phyloP scores from a whole-genome alignment of 176 grass and related monocot species.

The Elymus sibiricus region DNA sequence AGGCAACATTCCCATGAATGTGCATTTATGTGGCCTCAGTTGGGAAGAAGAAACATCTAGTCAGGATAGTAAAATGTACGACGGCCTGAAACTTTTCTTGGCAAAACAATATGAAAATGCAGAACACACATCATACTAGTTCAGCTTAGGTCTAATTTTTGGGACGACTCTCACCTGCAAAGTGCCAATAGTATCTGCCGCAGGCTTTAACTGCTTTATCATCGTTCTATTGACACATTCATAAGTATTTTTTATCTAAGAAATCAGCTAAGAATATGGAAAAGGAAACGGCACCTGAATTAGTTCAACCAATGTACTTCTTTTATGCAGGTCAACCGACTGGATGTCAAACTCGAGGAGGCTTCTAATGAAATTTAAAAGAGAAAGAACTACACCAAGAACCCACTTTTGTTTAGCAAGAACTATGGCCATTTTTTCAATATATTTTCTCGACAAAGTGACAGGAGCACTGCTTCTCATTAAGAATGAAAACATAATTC shows the following conservation, averaged over 20 bases:
- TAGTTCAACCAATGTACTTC: neutral
- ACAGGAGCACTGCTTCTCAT: neutral
- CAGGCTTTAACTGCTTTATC: neutral
- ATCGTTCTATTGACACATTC: neutral
- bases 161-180: neutral
- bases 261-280: neutral
- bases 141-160: neutral
- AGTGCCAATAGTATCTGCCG: neutral
- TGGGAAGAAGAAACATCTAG: neutral
- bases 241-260: neutral
- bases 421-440: neutral
- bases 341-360: neutral
- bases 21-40: neutral
- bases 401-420: neutral
- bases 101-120: neutral
- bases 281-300: neutral
- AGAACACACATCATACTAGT: neutral
- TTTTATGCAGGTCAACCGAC: conserved; percentile 8
- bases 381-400: neutral
- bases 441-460: neutral
- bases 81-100: neutral
- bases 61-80: neutral
- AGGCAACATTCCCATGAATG: neutral
- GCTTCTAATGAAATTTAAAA: neutral
- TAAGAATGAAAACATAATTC: neutral